Base-by-base conservation (phyloP, 441 rosid species). In the Corymbia calophylla region DNA sequence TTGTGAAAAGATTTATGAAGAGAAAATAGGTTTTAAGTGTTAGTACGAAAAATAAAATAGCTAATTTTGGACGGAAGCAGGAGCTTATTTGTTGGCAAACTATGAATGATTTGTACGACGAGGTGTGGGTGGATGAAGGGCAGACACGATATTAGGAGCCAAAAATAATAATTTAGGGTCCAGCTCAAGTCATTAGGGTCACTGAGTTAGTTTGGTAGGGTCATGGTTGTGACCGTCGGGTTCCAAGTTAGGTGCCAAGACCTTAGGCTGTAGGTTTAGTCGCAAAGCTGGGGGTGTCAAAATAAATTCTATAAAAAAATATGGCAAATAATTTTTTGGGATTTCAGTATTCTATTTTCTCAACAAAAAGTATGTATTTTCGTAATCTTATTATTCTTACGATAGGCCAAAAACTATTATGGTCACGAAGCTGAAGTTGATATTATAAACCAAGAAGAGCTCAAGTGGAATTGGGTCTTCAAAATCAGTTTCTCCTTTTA, bases 11-110 rank as follows among this genome's bases (percentile, higher is more conserved):
- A 58, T 23, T 23, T 25, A 58, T 25, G 29, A 58, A 58, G n/a
- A 58, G 64, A 25, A 29, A 25, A 58, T 58, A 25, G 14, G 3
- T 58, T 58, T 58, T 58, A 58, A 6, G 0, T 58, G 64, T 25
- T 58, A n/a, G 62, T 1, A 58, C 4, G 16, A 4, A 49, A 56
- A 58, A 25, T 25, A 58, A 25, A 10, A 29, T 0, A 58, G n/a
- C 64, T 3, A 14, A 1, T 29, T 58, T 29, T 58, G 23, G 64
- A 0, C 0, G 0, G 0, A 58, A 58, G n/a, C 64, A 58, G 23
- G 44, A 39, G 64, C n/a, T 25, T 4, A 58, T 58, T 58, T 58
- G 64, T 14, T 9, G 14, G 62, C 4, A 58, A 58, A 56, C 9
- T 23, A 21, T 55, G 23, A 56, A 9, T 23, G 29, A 56, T 56